Base-by-base conservation (phyloP, 2,329 filamentous ascomycete species). In the Lasiodiplodia citricola region DNA sequence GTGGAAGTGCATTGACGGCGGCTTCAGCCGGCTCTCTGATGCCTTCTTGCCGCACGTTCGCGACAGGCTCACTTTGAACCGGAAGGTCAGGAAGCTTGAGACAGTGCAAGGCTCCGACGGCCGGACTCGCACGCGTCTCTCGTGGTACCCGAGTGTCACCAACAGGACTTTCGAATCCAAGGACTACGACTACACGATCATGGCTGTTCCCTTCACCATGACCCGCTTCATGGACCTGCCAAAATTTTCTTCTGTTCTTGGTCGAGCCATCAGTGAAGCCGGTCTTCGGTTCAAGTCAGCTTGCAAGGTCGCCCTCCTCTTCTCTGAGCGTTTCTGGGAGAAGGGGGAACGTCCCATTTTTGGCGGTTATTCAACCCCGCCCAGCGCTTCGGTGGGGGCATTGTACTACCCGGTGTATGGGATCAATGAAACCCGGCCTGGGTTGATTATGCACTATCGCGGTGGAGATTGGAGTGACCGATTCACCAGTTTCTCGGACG, bases 1-100 rank as follows among this genome's bases (percentile, higher is more conserved):
- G 13, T 65, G 62, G 62, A 65, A 55, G 6, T 65, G 62, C 47
- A 65, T 65, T 31, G 62, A 65, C 50, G 62, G 62, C 8, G 62
- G 62, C 2, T 65, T 65, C 62, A 65, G 21, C 50, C 31, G 62
- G 8, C 47, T 65, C 8, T 65, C 62, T 1, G 50, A 65, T 21
- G 62, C 62, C 18, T 65, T 65, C 21, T 4, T 65, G 11, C 62
- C 62, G 2, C 62, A 65, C 7, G 50, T 65, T 8, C 11, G 62
- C 28, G 50, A 65, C 50, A 8, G 62, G 8, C 50, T 65, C 28
- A 38, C 31, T 1, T 21, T 65, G 14, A 65, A 65, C 31, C 47
- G 62, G 7, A 65, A 65, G 25, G 28, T 65, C 35, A 23, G 62
- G n/a, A 54, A 54, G 31, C 47, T 65, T 2, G 50, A 54, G n/a